phyloP scores from a whole-genome alignment of 768 basidiomycete species.

The Boletus subparvulus region DNA sequence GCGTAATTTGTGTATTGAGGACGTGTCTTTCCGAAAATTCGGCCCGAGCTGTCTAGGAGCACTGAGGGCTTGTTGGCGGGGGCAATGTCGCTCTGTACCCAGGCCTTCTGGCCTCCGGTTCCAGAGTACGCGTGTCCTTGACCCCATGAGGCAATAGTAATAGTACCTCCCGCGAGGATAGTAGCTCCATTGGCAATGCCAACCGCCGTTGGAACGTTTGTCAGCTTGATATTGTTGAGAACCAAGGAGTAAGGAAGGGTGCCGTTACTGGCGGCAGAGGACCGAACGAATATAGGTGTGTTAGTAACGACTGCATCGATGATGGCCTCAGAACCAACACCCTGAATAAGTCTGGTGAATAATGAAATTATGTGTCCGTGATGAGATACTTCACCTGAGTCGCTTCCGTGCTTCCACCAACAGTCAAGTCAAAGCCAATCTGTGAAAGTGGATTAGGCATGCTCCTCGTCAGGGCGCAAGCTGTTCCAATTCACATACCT shows the following conservation, averaged over 20 bases:
- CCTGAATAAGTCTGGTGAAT: slow-evolving; percentile 25
- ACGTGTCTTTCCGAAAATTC: slow-evolving; percentile 59
- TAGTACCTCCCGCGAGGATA: slow-evolving; percentile 38
- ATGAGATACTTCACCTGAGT: slow-evolving; percentile 30
- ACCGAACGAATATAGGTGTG: slow-evolving; percentile 44
- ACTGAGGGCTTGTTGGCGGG: slow-evolving; percentile 49
- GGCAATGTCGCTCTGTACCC: slow-evolving; percentile 49
- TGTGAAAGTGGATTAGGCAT: slow-evolving; percentile 1
- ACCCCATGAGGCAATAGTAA: slow-evolving; percentile 54
- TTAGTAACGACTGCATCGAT: slow-evolving; percentile 48
- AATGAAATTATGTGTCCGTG: not conserved
- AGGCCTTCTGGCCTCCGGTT: slow-evolving; percentile 41
- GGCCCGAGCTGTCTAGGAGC: slow-evolving; percentile 56
- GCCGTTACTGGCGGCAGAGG: slow-evolving; percentile 32
- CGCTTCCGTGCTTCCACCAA: slow-evolving; percentile 35
- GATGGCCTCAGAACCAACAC: slow-evolving; percentile 42
- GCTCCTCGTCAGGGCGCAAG: not conserved
- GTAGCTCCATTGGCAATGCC: slow-evolving; percentile 30
- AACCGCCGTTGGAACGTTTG: slow-evolving; percentile 36
- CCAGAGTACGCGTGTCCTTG: slow-evolving; percentile 73
- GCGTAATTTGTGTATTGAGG: slow-evolving; percentile 67
- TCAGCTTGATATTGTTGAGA: slow-evolving; percentile 36
- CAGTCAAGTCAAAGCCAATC: slow-evolving; percentile 47
- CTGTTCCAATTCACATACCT: slow-evolving; percentile 1
- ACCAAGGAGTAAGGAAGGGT: slow-evolving; percentile 35